phyloP scores from a whole-genome alignment of 169 alveolate species.

The Plasmodium gallinaceum region DNA sequence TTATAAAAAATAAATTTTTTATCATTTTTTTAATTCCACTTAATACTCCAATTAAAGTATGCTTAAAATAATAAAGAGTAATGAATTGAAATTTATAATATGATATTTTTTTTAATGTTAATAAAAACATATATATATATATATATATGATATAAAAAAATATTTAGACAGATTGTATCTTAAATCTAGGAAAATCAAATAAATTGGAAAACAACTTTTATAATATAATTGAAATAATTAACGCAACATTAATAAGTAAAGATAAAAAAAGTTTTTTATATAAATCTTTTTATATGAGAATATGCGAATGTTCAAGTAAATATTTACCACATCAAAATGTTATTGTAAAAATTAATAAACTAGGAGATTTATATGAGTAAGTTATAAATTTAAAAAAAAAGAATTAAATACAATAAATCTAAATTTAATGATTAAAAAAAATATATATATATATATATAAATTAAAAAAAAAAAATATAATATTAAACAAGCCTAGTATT shows the following conservation, averaged over 20 bases:
- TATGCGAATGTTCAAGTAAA: conserved; percentile 52
- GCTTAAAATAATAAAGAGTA: background rate
- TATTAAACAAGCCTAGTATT: background rate
- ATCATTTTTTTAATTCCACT: conserved; percentile 49
- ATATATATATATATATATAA: conserved; percentile 2
- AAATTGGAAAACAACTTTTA: conserved; percentile 29
- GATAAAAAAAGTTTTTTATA: conserved; percentile 67
- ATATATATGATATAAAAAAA: conserved; percentile 2
- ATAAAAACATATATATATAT: background rate
- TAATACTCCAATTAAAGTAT: conserved; percentile 68
- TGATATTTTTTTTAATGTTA: no score
- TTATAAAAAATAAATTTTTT: conserved; percentile 39
- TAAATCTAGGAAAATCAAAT: conserved; percentile 29
- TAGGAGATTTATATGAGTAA: conserved; percentile 62
- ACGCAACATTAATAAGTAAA: conserved; percentile 44
- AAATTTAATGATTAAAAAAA: background rate
- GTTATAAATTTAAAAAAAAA: background rate
- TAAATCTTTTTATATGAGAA: conserved; percentile 56
- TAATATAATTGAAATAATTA: conserved; percentile 48
- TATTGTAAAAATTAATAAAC: conserved; percentile 26
- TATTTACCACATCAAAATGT: conserved; percentile 60
- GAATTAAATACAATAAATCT: background rate
- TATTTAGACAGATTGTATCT: conserved; percentile 52
- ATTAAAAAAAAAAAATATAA: background rate
- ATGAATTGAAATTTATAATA: no score